Percentiles rank a stretch among this genome's conserved stretches.
phyloP scores from a whole-genome alignment of 23 red algal genomes.

The Gracilaria domingensis region DNA sequence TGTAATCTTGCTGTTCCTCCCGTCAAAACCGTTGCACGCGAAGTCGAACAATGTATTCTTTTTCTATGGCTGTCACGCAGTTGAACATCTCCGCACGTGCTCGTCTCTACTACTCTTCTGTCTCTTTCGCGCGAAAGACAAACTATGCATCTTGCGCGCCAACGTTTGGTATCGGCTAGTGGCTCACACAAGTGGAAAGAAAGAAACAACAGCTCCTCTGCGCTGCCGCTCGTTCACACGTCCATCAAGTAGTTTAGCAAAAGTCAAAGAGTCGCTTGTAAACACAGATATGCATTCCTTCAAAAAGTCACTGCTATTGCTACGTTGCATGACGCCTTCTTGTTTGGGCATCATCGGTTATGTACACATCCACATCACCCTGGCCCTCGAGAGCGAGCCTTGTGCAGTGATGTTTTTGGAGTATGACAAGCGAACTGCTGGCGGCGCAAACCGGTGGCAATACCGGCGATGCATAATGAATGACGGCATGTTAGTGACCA shows the following conservation, averaged over 20 bases:
- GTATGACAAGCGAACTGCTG: too few species aligned
- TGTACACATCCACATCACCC: background rate
- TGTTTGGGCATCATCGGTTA: background rate
- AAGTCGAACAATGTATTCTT: background rate
- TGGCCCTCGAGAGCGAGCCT: background rate
- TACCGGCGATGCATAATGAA: too few species aligned
- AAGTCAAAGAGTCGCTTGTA: background rate
- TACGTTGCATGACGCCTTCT: background rate
- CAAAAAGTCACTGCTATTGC: background rate
- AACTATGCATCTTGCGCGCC: background rate
- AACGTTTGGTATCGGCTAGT: conserved; percentile 19
- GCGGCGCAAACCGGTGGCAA: too few species aligned
- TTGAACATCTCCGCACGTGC: background rate
- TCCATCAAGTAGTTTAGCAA: background rate
- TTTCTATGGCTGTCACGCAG: background rate
- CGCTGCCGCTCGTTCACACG: background rate
- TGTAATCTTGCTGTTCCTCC: background rate
- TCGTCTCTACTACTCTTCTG: background rate
- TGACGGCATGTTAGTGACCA: background rate
- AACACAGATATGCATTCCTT: background rate
- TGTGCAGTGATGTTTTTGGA: background rate
- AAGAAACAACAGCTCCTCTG: background rate
- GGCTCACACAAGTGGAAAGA: background rate
- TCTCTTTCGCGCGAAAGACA: background rate
- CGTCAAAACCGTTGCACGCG: background rate